Base-by-base conservation (phyloP, 768 basidiomycete genomes). In the Artomyces pyxidatus region DNA sequence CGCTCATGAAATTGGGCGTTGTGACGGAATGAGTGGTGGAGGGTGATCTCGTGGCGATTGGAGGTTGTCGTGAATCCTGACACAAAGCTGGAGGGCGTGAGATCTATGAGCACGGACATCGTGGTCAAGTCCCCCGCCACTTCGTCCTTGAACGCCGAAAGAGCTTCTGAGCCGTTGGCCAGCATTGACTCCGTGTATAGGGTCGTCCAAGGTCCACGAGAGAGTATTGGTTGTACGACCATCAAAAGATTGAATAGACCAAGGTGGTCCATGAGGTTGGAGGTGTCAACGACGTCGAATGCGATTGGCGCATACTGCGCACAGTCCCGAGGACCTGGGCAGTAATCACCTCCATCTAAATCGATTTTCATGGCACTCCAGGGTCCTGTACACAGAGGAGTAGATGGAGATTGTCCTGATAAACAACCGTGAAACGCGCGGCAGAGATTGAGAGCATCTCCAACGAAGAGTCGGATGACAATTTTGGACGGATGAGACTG, bases 241-340 rank as follows among this genome's bases (percentile, higher is more conserved):
- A 68, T 44, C 4, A 78, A 57, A 35, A 76, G 46, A 45, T 77
- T 78, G 19, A 77, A 49, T 8, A 75, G 57, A 0, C 75, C 76
- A 16, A 72, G 23, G 53, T 74, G 73, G 54, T 78, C 76, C 1
- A 61, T 52, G 22, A 78, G 61, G 49, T 77, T 76, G 17, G 75
- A 77, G 0, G 76, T 72, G 29, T 78, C 74, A 29, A 78, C 71
- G 45, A 73, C 63, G 48, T 71, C 63, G 56, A 77, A 78, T 1
- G 48, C 40, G 9, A 60, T 30, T 1, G 75, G 74, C 4, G 65
- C 65, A 16, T 32, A 16, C 8, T 32, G 30, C 9, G 8, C 16
- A 16, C 16, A 8, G 30, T 8, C 30, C 16, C 16, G 8, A n/a
- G n/a, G n/a, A n/a, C n/a, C n/a, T n/a, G n/a, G n/a, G 5, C 72